Conservation (phyloP, 1,284 basidiomycete genomes). For the Ustilago xerochloae region DNA sequence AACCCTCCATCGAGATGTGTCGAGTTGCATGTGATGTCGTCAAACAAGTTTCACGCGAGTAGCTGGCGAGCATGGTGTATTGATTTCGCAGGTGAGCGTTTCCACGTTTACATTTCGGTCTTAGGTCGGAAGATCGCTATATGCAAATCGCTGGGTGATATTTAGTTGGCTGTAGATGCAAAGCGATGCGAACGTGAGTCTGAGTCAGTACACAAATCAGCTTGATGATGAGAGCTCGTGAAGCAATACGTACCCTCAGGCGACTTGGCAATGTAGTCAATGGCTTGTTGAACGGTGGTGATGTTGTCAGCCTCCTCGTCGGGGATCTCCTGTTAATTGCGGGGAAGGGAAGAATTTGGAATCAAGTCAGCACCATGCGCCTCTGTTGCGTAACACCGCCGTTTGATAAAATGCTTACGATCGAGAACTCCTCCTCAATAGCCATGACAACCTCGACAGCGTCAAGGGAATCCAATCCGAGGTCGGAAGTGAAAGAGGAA, state of each 20-base stretch:
- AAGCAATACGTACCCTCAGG: slow-evolving; percentile 75
- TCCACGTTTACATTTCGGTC: background rate
- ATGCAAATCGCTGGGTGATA: background rate
- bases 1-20: too few species aligned
- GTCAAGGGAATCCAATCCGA: slow-evolving; percentile 96
- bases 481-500: slow-evolving; percentile 85
- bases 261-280: slow-evolving; percentile 96
- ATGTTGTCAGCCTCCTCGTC: slow-evolving; percentile 99
- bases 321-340: slow-evolving; percentile 82
- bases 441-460: slow-evolving; percentile 99
- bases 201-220: background rate
- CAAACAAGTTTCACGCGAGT: background rate
- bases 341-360: background rate
- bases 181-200: background rate
- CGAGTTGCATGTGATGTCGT: background rate
- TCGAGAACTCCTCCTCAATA: slow-evolving; percentile 87
- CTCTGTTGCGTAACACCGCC: too few species aligned
- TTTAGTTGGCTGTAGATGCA: background rate
- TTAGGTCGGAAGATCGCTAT: background rate
- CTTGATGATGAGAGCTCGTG: background rate
- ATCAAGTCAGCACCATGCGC: too few species aligned
- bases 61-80: background rate
- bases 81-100: slow-evolving; percentile 1
- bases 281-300: slow-evolving; percentile 91
- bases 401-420: slow-evolving; percentile 29